Evolutionary conservation across 371 early-diverging fungal species (phyloP).

Genomic region (Blakeslea trispora): DNA sequence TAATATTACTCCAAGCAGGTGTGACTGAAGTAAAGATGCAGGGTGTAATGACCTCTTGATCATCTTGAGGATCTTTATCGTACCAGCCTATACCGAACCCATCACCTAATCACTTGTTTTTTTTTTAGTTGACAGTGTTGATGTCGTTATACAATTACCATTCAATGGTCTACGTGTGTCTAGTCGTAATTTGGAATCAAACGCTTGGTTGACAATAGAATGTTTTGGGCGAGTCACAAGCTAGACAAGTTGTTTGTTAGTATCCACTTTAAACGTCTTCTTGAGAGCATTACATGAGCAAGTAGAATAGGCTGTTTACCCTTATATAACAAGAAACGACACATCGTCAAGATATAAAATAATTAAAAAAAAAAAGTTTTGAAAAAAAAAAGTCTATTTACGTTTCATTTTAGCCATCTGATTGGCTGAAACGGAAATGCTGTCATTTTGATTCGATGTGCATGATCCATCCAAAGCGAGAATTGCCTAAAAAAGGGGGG

Average conservation of each 20-base stretch:
- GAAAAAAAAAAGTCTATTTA: slow-evolving; percentile 1
- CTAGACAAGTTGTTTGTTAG: slow-evolving; percentile 24
- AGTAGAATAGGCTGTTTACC: slow-evolving; percentile 75
- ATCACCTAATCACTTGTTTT: slow-evolving; percentile 57
- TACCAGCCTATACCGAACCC: slow-evolving; percentile 90
- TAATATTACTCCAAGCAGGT: slow-evolving; percentile 88
- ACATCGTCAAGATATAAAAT: slow-evolving; percentile 60
- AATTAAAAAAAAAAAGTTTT: slow-evolving; percentile 3
- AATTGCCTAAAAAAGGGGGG: too few species aligned
- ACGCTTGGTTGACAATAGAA: slow-evolving; percentile 84
- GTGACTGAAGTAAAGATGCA: slow-evolving; percentile 87
- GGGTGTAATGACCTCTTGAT: slow-evolving; percentile 50
- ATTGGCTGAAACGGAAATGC: not conserved
- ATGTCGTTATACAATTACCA: slow-evolving; percentile 47
- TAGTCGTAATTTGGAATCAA: slow-evolving; percentile 69
- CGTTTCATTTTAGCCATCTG: too few species aligned
- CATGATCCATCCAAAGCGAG: too few species aligned
- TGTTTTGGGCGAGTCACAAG: slow-evolving; percentile 77
- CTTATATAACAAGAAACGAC: slow-evolving; percentile 75
- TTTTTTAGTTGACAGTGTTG: not conserved
- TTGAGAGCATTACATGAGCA: slow-evolving; percentile 56
- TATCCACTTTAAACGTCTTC: too few species aligned
- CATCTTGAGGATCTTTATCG: slow-evolving; percentile 44
- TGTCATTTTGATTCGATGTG: not conserved
- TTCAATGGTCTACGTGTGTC: slow-evolving; percentile 70